Evolutionary conservation across 768 basidiomycete species (phyloP), one percentile per base, ranked within the genome.

Genomic region (Tylopilus vinaceipallidus): DNA sequence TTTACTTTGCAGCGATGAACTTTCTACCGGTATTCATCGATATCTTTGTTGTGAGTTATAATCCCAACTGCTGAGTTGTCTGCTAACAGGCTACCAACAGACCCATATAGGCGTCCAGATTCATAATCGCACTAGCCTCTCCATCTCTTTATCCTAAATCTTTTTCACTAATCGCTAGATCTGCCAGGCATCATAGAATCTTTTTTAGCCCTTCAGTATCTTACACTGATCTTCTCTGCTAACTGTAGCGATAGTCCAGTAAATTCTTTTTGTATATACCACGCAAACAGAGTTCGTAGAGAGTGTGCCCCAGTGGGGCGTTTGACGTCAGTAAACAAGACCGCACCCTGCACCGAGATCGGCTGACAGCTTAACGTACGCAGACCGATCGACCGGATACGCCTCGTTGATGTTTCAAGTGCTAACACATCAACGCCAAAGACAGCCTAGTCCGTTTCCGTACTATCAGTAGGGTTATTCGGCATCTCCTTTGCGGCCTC

Each of bases 211-310:
- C 24, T 42, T 38, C 12, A 29, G 24, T 45, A 45, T 50, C 36
- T 39, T 16, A 26, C 30, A 23, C 24, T 30, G 16, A 19, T 10
- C 36, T 27, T 17, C 11, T 41, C 13, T 6, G 6, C 29, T 37
- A 30, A 55, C 27, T 65, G 60, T 65, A 65, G 58, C 50, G 13
- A 48, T 60, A 64, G 48, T 12, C 42, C 30, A 3, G 27, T 12
- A 16, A 23, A 33, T 16, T 20, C 34, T 16, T 24, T 29, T 36
- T 53, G 48, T 62, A 46, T 46, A 29, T 4, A 49, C 16, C 19
- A 22, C 27, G 16, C 30, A 24, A 50, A 52, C 57, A 50, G 34
- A 56, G 2, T 22, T 16, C 0, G 24, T 39, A 22, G 40, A n/a
- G n/a, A 37, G 22, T 45, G 17, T 27, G 9, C 20, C 33, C 3